Evolutionary conservation across 371 early-diverging fungal genomes (phyloP), one percentile per base, ranked within the genome.

Genomic region (Mortierella sp.): DNA sequence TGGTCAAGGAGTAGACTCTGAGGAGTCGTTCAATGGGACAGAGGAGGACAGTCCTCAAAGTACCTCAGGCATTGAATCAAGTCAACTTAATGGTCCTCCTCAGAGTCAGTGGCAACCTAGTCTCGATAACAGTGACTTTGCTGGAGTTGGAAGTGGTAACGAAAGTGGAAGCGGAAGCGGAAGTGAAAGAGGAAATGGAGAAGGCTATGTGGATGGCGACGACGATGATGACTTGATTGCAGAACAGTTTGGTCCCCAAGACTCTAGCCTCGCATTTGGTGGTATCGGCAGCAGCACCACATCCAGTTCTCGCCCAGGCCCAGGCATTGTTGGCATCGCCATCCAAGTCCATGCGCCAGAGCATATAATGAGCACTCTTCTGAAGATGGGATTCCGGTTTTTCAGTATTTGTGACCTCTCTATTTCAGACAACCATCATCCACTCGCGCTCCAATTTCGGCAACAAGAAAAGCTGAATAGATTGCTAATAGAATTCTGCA

Each of bases 251-350:
- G 71, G 69, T n/a, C 18, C 37, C 11, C 76, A 81, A 24, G 83
- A 81, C 51, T 66, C 73, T 1, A 76, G 51, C 43, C 73, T 81
- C n/a, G 76, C 83, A 10, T 76, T 81, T 45, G 83, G 83, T 20
- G 70, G 83, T 18, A 66, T 76, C 2, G 83, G 83, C 1, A 70
- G 64, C 26, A 76, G 83, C 22, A 81, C 83, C 6, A 80, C 83
- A 5, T 76, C 83, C 20, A 76, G 70, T n/a, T 73, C 73, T 3
- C 76, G 76, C 8, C 83, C 83, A 12, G 83, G 83, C 0, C 83
- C 83, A 24, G 83, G 83, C 0, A 81, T 81, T 52, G 83, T 70
- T 12, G 83, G 83, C 0, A 76, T 81, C 37, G 83, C 83, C 9
- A 73, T 81, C 37, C 76, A 76, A 28, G 83, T 76, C 14, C 72